phyloP scores from a whole-genome alignment of 441 rosid species.

The Erysimum cheiri region DNA sequence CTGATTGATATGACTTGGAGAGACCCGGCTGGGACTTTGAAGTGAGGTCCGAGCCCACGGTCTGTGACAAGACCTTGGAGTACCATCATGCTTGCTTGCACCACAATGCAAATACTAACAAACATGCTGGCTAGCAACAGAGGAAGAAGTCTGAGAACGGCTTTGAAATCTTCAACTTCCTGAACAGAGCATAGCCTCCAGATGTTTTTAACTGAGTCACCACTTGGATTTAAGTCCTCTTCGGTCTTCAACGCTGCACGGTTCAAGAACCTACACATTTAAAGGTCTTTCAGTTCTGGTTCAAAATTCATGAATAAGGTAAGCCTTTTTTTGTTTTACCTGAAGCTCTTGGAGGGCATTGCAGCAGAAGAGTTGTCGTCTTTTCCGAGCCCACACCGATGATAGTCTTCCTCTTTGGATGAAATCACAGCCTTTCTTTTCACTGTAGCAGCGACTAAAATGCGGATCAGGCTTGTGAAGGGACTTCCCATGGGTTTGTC shows the following conservation, averaged over 20 bases:
- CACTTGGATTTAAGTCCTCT: not conserved
- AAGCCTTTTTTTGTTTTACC: slow-evolving; percentile 20
- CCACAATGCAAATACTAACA: not conserved
- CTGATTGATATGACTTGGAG: slow-evolving; percentile 35
- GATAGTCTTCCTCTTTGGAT: slow-evolving; percentile 40
- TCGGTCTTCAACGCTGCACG: slow-evolving; percentile 56
- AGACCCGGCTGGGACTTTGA: slow-evolving; percentile 56
- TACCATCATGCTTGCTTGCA: slow-evolving; percentile 42
- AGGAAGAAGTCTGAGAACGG: slow-evolving; percentile 50
- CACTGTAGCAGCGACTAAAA: slow-evolving; percentile 45
- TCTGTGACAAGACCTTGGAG: slow-evolving; percentile 56
- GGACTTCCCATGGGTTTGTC: slow-evolving; percentile 60
- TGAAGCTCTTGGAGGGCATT: slow-evolving; percentile 39
- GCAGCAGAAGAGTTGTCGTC: not conserved
- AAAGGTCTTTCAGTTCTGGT: not conserved
- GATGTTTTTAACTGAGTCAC: not conserved
- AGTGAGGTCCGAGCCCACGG: slow-evolving; percentile 47
- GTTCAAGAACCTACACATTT: slow-evolving; percentile 43
- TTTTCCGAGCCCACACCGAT: not conserved
- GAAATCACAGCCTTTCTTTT: slow-evolving; percentile 46
- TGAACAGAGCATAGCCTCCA: slow-evolving; percentile 30
- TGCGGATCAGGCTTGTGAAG: slow-evolving; percentile 49
- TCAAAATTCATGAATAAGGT: not conserved
- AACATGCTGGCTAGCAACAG: not conserved
- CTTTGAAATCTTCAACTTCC: slow-evolving; percentile 65